Conservation (phyloP, 2,329 filamentous ascomycete species). For the Drechslera avenae region DNA sequence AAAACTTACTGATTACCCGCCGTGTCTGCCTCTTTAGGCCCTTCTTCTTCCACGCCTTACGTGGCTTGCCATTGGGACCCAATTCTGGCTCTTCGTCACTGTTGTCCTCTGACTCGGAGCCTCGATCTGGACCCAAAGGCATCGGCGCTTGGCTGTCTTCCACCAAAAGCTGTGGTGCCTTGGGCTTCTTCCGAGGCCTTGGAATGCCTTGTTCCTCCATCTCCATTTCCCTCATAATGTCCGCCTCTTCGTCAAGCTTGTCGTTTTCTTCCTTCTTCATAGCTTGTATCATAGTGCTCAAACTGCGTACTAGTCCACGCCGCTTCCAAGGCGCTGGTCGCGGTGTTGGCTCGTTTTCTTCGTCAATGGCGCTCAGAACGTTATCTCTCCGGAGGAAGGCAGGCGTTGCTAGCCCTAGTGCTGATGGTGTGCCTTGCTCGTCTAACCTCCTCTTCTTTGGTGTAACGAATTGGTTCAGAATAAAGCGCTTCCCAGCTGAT, state of each 20-base stretch:
- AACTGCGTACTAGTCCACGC: conserved; percentile 63
- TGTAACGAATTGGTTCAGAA: conserved; percentile 69
- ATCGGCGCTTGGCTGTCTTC: conserved; percentile 53
- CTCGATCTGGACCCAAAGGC: conserved; percentile 53
- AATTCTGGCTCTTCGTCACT: conserved; percentile 51
- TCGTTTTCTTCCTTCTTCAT: conserved; percentile 63
- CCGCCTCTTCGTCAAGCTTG: conserved; percentile 71
- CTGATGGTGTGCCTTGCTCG: conserved; percentile 46
- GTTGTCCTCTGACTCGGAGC: conserved; percentile 64
- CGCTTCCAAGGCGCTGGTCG: conserved; percentile 51
- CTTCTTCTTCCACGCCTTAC: conserved; percentile 78
- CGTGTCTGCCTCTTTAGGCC: conserved; percentile 80
- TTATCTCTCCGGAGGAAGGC: conserved; percentile 67
- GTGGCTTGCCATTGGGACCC: conserved; percentile 63
- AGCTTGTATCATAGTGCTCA: conserved; percentile 75
- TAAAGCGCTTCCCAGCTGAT: conserved; percentile 64
- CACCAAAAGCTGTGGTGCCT: conserved; percentile 43
- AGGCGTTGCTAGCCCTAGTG: conserved; percentile 67
- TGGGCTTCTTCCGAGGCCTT: conserved; percentile 31
- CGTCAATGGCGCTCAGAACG: conserved; percentile 60
- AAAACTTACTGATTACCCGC: conserved; percentile 60
- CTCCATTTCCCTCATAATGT: conserved; percentile 75
- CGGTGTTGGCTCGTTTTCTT: conserved; percentile 53
- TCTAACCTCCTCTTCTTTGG: conserved; percentile 56
- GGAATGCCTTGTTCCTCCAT: conserved; percentile 44